These are phyloP conservation scores for Purshia tridentata DNA, from an alignment of 306 rosid species.

Conservation along the genomic window DNA sequence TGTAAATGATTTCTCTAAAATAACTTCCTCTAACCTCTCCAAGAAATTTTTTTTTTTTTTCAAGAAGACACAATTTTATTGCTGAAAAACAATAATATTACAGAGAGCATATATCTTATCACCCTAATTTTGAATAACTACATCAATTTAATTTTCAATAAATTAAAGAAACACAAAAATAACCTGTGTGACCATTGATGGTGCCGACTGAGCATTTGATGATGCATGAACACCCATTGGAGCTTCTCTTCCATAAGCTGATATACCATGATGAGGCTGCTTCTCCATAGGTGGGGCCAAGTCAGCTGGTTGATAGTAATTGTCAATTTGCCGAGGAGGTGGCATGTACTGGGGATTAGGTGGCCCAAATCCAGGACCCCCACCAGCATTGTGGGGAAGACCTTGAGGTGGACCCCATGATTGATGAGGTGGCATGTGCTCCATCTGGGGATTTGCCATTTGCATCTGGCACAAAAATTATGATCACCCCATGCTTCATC, in stretches of 20 bases:
- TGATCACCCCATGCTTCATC: constrained; percentile 1
- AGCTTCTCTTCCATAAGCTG: constrained; percentile 90
- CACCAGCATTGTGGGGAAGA: constrained; percentile 69
- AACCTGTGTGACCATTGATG: constrained; percentile 89
- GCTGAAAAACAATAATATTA: too few relatives aligned
- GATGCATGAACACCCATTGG: constrained; percentile 62
- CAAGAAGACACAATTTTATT: too few relatives aligned
- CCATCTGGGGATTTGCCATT: constrained; percentile 60
- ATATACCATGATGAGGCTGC: constrained; percentile 96
- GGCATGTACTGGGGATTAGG: constrained; percentile 81
- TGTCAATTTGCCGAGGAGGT: constrained; percentile 76
- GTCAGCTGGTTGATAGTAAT: constrained; percentile 73
- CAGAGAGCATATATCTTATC: too few relatives aligned
- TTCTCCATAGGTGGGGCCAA: constrained; percentile 75
- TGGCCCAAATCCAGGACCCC: constrained; percentile 87
- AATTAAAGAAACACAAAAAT: constrained; percentile 13
- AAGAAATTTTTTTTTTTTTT: too few relatives aligned
- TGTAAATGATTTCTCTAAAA: too few relatives aligned
- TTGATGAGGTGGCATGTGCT: constrained; percentile 79
- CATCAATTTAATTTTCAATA: background rate
- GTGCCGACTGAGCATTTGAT: constrained; percentile 72
- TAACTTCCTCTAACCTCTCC: too few relatives aligned
- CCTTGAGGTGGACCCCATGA: constrained; percentile 94
- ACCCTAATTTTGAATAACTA: background rate
- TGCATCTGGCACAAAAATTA: constrained; percentile 66